These are phyloP conservation scores for Termitomyces sp. DNA, from an alignment of 768 basidiomycete species.

Conservation along the genomic window DNA sequence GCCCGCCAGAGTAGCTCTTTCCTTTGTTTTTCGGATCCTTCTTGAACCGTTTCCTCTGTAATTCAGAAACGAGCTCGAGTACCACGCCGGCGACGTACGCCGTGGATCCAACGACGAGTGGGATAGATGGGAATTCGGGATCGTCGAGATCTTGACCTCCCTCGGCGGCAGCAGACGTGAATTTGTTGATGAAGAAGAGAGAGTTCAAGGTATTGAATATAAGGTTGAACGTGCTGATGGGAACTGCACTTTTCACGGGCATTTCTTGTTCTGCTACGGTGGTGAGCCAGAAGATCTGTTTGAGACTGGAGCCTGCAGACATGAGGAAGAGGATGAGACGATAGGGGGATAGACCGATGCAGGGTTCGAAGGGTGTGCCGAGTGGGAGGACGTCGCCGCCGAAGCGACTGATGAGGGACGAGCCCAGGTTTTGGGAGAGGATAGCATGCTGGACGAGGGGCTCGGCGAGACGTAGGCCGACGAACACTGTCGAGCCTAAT, in stretches of 20 bases:
- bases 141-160: slow-evolving; percentile 7
- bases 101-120: slow-evolving; percentile 11
- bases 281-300: slow-evolving; percentile 9
- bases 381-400: slow-evolving; percentile 1
- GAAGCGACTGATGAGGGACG: slow-evolving; percentile 3
- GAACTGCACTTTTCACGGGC: slow-evolving; percentile 2
- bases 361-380: slow-evolving; percentile 2
- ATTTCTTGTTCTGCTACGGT: slow-evolving; percentile 7
- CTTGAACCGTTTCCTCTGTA: slow-evolving; percentile 19
- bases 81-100: slow-evolving; percentile 13
- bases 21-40: slow-evolving; percentile 19
- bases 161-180: slow-evolving; percentile 9
- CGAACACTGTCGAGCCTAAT: slow-evolving; percentile 8
- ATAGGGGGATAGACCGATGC: slow-evolving; percentile 7
- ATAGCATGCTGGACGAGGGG: slow-evolving; percentile 8
- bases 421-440: slow-evolving; percentile 5
- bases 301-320: slow-evolving; percentile 5
- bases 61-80: slow-evolving; percentile 17
- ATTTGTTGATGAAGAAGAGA: slow-evolving; percentile 14
- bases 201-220: slow-evolving; percentile 15
- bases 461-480: slow-evolving; percentile 8
- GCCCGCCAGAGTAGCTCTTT: slow-evolving; percentile 16
- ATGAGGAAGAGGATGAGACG: slow-evolving; percentile 10
- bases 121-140: slow-evolving; percentile 8
- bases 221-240: slow-evolving; percentile 13